These are phyloP conservation scores for Tetraselmis chui DNA, from an alignment of 139 green algal species.

Conservation along the genomic window DNA sequence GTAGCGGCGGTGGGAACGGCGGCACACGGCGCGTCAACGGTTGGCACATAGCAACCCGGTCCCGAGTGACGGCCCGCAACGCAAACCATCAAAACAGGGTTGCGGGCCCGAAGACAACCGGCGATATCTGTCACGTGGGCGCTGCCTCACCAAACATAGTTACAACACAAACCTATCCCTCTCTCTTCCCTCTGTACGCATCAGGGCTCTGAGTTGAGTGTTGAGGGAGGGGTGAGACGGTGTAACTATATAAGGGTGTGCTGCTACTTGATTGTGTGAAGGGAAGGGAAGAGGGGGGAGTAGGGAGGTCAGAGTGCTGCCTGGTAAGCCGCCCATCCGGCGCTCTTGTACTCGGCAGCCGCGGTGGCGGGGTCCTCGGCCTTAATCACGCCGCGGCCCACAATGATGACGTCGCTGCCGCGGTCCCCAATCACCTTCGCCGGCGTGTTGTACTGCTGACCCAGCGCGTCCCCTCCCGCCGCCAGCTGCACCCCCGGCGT, in stretches of 20 bases:
- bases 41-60: too few species aligned
- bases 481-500: slow-evolving; percentile 94
- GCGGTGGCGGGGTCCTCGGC: slow-evolving; percentile 53
- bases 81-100: too few species aligned
- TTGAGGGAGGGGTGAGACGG: too few species aligned
- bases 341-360: slow-evolving; percentile 74
- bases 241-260: too few species aligned
- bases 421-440: slow-evolving; percentile 64
- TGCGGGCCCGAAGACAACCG: too few species aligned
- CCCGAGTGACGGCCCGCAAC: too few species aligned
- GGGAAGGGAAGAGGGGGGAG: neutral
- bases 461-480: slow-evolving; percentile 81
- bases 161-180: neutral
- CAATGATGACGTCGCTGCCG: slow-evolving; percentile 96
- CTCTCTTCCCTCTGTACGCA: too few species aligned
- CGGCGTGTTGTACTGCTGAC: slow-evolving; percentile 99
- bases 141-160: neutral
- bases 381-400: slow-evolving; percentile 85
- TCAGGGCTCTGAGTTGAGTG: too few species aligned
- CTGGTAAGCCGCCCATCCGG: slow-evolving; percentile 87
- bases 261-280: too few species aligned
- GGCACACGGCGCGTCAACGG: too few species aligned
- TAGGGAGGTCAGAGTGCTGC: slow-evolving; percentile 9
- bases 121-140: too few species aligned
- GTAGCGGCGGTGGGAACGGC: too few species aligned